Base-by-base conservation (phyloP, 2,329 filamentous ascomycete genomes). In the Cytospora schulzeri region DNA sequence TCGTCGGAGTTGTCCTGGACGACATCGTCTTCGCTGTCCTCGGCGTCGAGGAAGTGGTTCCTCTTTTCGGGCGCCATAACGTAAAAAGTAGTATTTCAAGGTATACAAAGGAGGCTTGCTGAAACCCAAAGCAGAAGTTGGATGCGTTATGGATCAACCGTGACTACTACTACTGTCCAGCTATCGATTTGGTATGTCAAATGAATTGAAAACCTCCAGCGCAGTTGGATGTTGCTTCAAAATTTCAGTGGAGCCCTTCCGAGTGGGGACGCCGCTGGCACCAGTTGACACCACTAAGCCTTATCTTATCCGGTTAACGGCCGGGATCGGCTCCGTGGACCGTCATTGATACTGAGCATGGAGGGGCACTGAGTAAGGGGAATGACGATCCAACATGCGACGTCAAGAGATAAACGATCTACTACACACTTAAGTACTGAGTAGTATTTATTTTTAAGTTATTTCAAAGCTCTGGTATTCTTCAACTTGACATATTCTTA, bases 11-110 rank as follows among this genome's bases (percentile, higher is more conserved):
- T 92, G 67, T 91, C 81, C 57, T 80, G 77, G 68, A 78, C 77
- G 45, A 81, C 80, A 54, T 88, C 85, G 41, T 87, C 85, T 24
- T 87, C 84, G 71, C 86, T 89, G 22, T 86, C 81, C 22, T 78
- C 79, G 12, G 78, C 80, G 68, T 88, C 86, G 33, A 93, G 83
- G 71, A 89, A 93, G 60, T 91, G 84, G 74, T 92, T 92, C 69
- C 85, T 84, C 73, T 90, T 92, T 72, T 88, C 85, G 50, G 85
- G 80, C 1, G 88, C 76, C 90, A 93, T 92, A 56, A 19, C 56
- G 41, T 38, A 63, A 31, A 33, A 41, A 12, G 4, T 48, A 12
- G 45, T 48, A 14, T 48, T 48, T 3, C 0, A 48, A 11, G 11
- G n/a, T n/a, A n/a, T 48, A 48, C 1, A 48, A 2, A 24, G 7